Percentiles rank a stretch among this genome's conserved stretches.
Evolutionary conservation across 352 stramenopile species (phyloP).

Genomic region (Phytopythium mirpurense): DNA sequence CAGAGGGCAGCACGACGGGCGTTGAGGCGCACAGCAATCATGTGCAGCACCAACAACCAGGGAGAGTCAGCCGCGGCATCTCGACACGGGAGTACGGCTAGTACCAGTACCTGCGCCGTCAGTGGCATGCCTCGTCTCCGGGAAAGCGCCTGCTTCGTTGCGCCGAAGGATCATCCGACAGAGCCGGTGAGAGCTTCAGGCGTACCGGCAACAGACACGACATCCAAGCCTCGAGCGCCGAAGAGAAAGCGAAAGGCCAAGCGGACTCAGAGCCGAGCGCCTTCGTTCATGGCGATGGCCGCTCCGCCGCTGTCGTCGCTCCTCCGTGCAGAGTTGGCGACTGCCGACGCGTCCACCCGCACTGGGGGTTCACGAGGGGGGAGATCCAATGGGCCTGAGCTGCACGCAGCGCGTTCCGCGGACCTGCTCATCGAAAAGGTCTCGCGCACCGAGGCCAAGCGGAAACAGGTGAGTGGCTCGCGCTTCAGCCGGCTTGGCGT

Average conservation of each 20-base stretch:
- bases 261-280: not conserved
- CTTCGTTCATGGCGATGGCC: conserved; percentile 6
- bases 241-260: conserved; percentile 15
- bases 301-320: conserved; percentile 24
- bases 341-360: not conserved
- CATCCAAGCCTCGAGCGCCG: not conserved
- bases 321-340: conserved; percentile 26
- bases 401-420: conserved; percentile 13
- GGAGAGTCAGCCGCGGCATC: not conserved
- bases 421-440: conserved; percentile 38
- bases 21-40: not conserved
- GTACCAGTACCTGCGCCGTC: not conserved
- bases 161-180: not conserved
- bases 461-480: conserved; percentile 41
- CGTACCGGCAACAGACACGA: not conserved
- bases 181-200: not conserved
- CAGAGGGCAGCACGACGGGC: not conserved
- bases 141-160: not conserved
- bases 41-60: not conserved
- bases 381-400: not conserved
- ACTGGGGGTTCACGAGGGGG: not conserved
- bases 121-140: not conserved
- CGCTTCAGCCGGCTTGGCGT: no score
- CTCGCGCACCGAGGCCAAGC: conserved; percentile 40
- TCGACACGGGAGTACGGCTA: not conserved